Base-by-base conservation (phyloP, 176 grass and related monocot genomes). In the Oryza brachyantha region DNA sequence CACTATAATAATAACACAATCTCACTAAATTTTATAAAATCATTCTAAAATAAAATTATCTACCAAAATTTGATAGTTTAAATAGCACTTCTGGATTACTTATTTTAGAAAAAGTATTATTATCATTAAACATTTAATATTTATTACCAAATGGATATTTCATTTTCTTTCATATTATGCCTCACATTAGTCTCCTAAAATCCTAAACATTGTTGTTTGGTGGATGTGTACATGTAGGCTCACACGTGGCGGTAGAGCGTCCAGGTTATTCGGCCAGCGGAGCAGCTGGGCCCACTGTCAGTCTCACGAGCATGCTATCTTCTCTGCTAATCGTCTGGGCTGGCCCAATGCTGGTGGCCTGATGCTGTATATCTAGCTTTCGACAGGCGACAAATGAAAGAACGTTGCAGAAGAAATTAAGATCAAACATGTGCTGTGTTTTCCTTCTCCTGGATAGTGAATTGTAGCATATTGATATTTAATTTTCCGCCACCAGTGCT, bases 231-330 rank as follows among this genome's bases (percentile, higher is more conserved):
- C 61, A 29, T 27, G 67, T 74, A 93, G 91, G 85, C 66, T 80
- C 91, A 43, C 88, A 83, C 46, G 55, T 86, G 78, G 88, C 78
- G 36, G 75, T 74, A 32, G 88, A 4, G 63, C 13, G 37, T 28
- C 52, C 73, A 29, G 54, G n/a, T 37, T 79, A 84, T 36, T 52
- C 0, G 29, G 55, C 60, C 7, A 86, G 76, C 72, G 29, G 75
- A 42, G 88, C 81, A 1, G 57, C 16, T 55, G 79, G 85, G 39
- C 38, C 59, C 76, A 73, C 55, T 27, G 13, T 25, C 82, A 62
- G 83, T 7, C 14, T 84, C 77, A 83, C 13, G 27, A 74, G 21
- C 1, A 28, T 22, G 32, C 77, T 70, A 46, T 71, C 68, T 13
- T 29, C 55, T 1, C 11, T 73, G 52, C 13, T 72, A 7, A 3